Conservation (phyloP, 257 asterid genomes). For the Echites panduratus region DNA sequence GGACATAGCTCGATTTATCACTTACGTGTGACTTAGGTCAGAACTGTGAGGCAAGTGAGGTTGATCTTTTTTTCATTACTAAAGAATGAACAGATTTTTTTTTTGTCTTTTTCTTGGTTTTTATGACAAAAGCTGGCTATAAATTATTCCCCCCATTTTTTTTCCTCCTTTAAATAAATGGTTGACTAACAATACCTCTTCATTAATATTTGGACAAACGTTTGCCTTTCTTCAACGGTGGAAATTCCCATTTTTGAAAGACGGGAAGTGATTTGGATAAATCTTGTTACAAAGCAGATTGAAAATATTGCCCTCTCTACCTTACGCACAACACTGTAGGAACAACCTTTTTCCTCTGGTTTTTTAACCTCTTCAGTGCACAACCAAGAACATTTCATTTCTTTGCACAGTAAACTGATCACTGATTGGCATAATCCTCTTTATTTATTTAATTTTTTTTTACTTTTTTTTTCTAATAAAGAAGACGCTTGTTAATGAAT, state of each 20-base stretch:
- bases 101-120: background rate
- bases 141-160: too few species aligned
- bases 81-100: background rate
- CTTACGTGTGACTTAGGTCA: too few species aligned
- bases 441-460: too few species aligned
- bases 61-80: too few species aligned
- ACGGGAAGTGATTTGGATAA: background rate
- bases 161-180: background rate
- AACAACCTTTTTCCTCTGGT: background rate
- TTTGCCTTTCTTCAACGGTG: background rate
- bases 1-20: too few species aligned
- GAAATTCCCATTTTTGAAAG: background rate
- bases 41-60: too few species aligned
- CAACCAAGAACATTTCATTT: background rate
- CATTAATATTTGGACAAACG: background rate
- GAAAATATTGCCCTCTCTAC: background rate
- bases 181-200: background rate
- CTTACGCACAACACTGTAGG: background rate
- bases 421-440: background rate
- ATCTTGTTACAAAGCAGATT: background rate
- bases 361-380: background rate
- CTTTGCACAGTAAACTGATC: background rate
- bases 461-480: too few species aligned
- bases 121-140: too few species aligned
- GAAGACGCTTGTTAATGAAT: background rate